These are phyloP conservation scores for Calonectria naviculata DNA, from an alignment of 2,329 filamentous ascomycete genomes.

Conservation along the genomic window DNA sequence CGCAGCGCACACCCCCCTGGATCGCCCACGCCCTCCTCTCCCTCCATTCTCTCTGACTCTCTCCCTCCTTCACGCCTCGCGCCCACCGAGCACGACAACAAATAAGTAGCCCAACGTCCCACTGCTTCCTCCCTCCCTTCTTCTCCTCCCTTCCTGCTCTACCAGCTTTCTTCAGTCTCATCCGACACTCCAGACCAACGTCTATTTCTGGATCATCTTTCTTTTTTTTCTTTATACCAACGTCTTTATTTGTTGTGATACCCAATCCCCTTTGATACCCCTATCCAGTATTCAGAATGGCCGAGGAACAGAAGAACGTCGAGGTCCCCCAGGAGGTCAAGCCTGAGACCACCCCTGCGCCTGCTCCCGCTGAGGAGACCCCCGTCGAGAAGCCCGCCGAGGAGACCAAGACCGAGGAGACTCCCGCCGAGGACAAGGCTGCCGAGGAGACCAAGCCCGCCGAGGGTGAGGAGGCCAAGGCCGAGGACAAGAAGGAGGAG, in stretches of 20 bases:
- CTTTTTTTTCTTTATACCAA: slow-evolving; percentile 53
- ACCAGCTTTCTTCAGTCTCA: slow-evolving; percentile 45
- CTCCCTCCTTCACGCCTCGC: slow-evolving; percentile 10
- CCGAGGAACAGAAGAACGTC: slow-evolving; percentile 78
- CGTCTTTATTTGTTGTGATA: slow-evolving; percentile 63
- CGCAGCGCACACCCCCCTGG: background rate
- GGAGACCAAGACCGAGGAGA: slow-evolving; percentile 49
- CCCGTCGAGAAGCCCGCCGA: slow-evolving; percentile 51
- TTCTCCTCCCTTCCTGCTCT: slow-evolving; percentile 47
- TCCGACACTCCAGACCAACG: slow-evolving; percentile 43
- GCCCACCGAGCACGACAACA: slow-evolving; percentile 34
- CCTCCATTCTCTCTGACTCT: slow-evolving; percentile 19
- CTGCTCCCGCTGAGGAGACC: slow-evolving; percentile 49
- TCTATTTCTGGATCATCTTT: slow-evolving; percentile 49
- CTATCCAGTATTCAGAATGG: slow-evolving; percentile 67
- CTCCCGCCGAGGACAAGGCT: slow-evolving; percentile 50
- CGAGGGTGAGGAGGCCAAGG: slow-evolving; percentile 55
- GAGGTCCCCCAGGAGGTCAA: slow-evolving; percentile 67
- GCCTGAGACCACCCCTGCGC: slow-evolving; percentile 51
- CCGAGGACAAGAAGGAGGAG: slow-evolving; percentile 60
- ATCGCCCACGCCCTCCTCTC: slow-evolving; percentile 22
- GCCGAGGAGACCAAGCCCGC: slow-evolving; percentile 54
- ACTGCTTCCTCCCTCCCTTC: slow-evolving; percentile 38
- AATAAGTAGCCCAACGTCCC: slow-evolving; percentile 58
- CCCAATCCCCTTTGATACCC: slow-evolving; percentile 56